These are phyloP conservation scores for Leishmania tarentolae DNA, from an alignment of 208 protist species.

Conservation along the genomic window DNA sequence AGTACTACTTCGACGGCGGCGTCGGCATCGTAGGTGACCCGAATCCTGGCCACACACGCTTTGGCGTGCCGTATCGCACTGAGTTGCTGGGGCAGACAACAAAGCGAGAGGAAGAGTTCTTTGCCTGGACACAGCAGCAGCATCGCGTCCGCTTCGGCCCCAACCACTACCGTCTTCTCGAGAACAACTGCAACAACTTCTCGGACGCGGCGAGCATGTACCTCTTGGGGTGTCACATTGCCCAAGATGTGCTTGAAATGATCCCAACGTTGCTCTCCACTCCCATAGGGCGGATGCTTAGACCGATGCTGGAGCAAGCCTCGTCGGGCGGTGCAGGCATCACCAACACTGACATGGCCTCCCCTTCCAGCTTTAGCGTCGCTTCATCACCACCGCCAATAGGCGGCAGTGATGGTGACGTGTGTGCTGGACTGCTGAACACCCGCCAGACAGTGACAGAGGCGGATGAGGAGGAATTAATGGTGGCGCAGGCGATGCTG, in stretches of 20 bases:
- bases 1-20: constrained; percentile 94
- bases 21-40: constrained; percentile 61
- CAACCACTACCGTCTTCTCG: constrained; percentile 87
- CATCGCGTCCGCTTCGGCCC: constrained; percentile 51
- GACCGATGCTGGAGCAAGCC: constrained; percentile 77
- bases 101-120: constrained; percentile 64
- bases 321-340: constrained; percentile 25
- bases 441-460: constrained; percentile 37
- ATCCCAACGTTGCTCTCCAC: constrained; percentile 75
- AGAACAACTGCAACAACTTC: constrained; percentile 96
- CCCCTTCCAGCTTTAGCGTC: not conserved
- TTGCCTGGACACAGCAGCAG: constrained; percentile 48
- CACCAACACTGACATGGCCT: not conserved
- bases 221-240: constrained; percentile 67
- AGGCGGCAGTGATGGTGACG: not conserved
- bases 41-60: constrained; percentile 72
- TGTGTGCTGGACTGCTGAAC: constrained; percentile 37
- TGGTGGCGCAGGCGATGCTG: constrained; percentile 58
- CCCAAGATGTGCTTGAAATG: constrained; percentile 75
- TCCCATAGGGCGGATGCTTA: constrained; percentile 81
- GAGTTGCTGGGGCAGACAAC: constrained; percentile 63
- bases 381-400: constrained; percentile 2
- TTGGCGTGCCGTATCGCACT: constrained; percentile 67
- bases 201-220: constrained; percentile 80
- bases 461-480: constrained; percentile 67